Evolutionary conservation across 257 asterid genomes (phyloP).

Genomic region (Misopates orontium): DNA sequence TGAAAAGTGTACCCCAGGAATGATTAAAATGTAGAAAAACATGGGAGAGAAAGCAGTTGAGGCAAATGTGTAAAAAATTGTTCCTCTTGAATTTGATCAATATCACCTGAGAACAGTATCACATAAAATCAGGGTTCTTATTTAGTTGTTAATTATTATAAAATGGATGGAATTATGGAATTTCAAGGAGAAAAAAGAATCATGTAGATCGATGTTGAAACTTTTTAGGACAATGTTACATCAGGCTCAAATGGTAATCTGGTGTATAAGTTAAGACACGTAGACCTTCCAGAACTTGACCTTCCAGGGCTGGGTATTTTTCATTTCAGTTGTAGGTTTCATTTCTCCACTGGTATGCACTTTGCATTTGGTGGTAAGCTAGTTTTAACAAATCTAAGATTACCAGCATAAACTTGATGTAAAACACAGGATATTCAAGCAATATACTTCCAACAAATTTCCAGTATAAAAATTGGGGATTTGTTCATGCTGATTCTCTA

Average conservation of each 20-base stretch:
- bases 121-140: neutral
- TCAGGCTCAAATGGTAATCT: slow-evolving; percentile 21
- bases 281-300: slow-evolving; percentile 16
- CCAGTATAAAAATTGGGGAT: slow-evolving; percentile 14
- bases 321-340: neutral
- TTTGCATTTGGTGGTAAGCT: slow-evolving; percentile 16
- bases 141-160: slow-evolving; percentile 16
- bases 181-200: slow-evolving; percentile 6
- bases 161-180: slow-evolving; percentile 2
- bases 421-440: neutral
- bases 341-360: slow-evolving; percentile 1
- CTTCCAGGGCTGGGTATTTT: slow-evolving; percentile 21
- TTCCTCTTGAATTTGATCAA: slow-evolving; percentile 6
- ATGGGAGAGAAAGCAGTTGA: neutral
- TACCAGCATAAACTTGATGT: neutral
- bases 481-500: slow-evolving; percentile 1
- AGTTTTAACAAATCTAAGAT: slow-evolving; percentile 1
- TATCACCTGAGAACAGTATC: slow-evolving; percentile 1
- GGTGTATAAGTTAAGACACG: neutral
- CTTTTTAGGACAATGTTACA: slow-evolving; percentile 1
- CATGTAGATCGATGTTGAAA: slow-evolving; percentile 5
- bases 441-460: slow-evolving; percentile 20
- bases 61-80: slow-evolving; percentile 1
- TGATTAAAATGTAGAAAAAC: slow-evolving; percentile 6
- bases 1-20: slow-evolving; percentile 7